Percentiles rank a stretch among this genome's conserved stretches.
Conservation (phyloP, 768 basidiomycete genomes). For the Dacryopinax primogenitus region DNA sequence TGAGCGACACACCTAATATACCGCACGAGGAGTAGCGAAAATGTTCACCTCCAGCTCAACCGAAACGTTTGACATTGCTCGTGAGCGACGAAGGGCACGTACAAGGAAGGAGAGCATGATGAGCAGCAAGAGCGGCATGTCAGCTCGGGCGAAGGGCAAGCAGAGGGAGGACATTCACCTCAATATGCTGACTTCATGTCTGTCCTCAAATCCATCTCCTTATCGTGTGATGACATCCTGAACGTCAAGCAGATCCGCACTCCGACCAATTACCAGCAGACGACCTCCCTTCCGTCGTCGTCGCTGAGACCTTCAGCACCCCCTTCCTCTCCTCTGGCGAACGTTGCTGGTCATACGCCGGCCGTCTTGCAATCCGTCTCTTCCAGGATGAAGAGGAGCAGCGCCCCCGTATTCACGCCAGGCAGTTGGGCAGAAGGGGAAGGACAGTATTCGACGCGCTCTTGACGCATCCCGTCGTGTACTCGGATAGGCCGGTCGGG, state of each 20-base stretch:
- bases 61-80: neutral
- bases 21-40: no score
- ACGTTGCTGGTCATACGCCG: neutral
- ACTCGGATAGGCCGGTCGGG: neutral
- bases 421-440: neutral
- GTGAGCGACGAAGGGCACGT: neutral
- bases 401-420: neutral
- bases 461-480: neutral
- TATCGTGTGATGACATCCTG: neutral
- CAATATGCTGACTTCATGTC: neutral
- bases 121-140: neutral
- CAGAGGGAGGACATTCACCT: neutral
- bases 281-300: neutral
- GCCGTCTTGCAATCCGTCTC: neutral
- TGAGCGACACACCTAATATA: no score
- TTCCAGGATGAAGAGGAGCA: neutral
- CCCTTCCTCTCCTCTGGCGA: neutral
- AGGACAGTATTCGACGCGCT: neutral
- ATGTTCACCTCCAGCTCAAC: constrained; percentile 9
- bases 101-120: neutral
- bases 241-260: neutral
- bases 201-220: neutral
- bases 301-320: neutral
- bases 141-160: neutral
- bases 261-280: neutral